Conservation (phyloP, 306 rosid species). For the Arachis hypogaea region DNA sequence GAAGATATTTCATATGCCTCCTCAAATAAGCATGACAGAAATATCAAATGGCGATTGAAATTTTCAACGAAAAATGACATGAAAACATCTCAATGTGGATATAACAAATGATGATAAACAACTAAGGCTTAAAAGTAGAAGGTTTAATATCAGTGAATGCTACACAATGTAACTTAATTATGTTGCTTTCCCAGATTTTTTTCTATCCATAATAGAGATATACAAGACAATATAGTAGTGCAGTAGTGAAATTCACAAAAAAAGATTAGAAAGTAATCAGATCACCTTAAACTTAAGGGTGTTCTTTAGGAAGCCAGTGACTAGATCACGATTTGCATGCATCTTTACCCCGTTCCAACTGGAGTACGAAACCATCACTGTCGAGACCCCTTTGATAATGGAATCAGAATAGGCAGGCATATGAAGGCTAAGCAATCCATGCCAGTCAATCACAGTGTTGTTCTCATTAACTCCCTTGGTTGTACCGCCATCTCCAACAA, state of each 20-base stretch:
- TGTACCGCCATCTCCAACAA: constrained; percentile 98
- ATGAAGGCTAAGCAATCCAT: constrained; percentile 81
- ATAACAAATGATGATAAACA: background rate
- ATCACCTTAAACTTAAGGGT: constrained; percentile 88
- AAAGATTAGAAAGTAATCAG: constrained; percentile 6
- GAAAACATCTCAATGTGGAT: background rate
- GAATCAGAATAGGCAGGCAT: constrained; percentile 94
- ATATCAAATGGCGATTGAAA: background rate
- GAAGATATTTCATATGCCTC: background rate
- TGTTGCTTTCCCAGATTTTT: background rate
- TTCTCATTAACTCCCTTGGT: constrained; percentile 79
- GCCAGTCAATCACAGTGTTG: constrained; percentile 68
- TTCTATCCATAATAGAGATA: background rate
- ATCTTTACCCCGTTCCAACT: constrained; percentile 96
- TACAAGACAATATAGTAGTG: background rate
- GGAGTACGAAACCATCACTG: constrained; percentile 89
- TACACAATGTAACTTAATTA: background rate
- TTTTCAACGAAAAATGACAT: background rate
- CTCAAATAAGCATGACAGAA: background rate
- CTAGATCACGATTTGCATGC: constrained; percentile 82
- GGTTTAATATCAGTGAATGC: background rate
- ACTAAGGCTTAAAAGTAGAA: constrained; percentile 1
- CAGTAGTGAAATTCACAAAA: background rate
- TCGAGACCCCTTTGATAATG: constrained; percentile 82
- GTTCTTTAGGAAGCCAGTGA: constrained; percentile 72